Base-by-base conservation (phyloP, 257 asterid genomes). In the Hygrophila difformis region DNA sequence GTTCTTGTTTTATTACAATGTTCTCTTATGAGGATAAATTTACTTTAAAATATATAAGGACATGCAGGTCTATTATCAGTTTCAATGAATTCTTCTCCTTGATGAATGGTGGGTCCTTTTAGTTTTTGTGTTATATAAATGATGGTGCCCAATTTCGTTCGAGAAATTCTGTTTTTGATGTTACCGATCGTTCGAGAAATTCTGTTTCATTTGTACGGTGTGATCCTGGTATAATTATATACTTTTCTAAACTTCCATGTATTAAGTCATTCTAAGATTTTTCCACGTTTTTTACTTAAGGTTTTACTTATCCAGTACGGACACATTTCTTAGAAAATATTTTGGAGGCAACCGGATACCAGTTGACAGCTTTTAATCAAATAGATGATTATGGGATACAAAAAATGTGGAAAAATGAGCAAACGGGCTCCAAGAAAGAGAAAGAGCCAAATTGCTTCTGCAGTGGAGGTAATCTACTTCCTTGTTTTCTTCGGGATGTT, bases 311-410 rank as follows among this genome's bases (percentile, higher is more conserved):
- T 68, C 94, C 94, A 4, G 94, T 89, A 29, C 73, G 17, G 59
- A 73, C 78, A 45, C 79, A 85, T 75, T 89, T 85, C 75, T 68
- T 89, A 51, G 98, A 89, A 74, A 54, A 55, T 70, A 67, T 89
- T 61, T 71, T 89, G 77, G 96, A 89, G 74, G 70, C 67, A 72
- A 72, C 82, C 44, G 86, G 93, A 61, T 89, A 89, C 65, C 82
- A 67, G 57, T 72, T 89, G 80, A 89, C 98, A 8, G 67, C 80
- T 17, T 49, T 67, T 57, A 89, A 89, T 70, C 98, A 89, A 53
- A 62, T 89, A 65, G 98, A 89, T 26, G 96, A 89, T 59, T 89
- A 77, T 68, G 96, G 98, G 51, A 57, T 49, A 22, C 94, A 85
- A 52, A 89, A 69, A 64, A 43, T 58, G 55, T 89, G 96, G 98